phyloP scores from a whole-genome alignment of 2,329 filamentous ascomycete species.

The Talaromyces funiculosus region DNA sequence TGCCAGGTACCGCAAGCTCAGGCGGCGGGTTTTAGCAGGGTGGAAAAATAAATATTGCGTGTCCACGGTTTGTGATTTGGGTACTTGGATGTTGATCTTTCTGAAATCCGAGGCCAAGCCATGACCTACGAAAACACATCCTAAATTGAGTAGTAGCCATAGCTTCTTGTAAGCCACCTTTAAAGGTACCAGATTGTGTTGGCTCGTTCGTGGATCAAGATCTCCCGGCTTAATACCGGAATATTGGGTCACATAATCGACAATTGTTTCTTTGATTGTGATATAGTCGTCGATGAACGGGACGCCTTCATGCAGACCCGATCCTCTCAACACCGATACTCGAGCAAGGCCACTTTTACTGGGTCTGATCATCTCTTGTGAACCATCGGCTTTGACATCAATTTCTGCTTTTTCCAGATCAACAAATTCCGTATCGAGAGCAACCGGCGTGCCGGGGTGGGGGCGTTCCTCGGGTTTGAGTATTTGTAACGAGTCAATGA shows the following conservation, averaged over 20 bases:
- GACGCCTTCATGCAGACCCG: conserved; percentile 67
- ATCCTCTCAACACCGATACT: conserved; percentile 80
- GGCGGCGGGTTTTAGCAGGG: conserved; percentile 70
- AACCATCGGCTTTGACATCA: conserved; percentile 90
- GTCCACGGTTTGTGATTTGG: conserved; percentile 83
- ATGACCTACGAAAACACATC: conserved; percentile 89
- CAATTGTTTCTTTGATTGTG: conserved; percentile 78
- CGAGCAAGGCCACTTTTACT: conserved; percentile 88
- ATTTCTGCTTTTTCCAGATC: conserved; percentile 89
- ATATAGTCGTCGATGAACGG: conserved; percentile 99
- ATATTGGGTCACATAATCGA: conserved; percentile 92
- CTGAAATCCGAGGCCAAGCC: conserved; percentile 93
- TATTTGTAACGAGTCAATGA: conserved; percentile 35
- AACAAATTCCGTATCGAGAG: conserved; percentile 95
- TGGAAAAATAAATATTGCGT: conserved; percentile 90
- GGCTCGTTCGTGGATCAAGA: conserved; percentile 69
- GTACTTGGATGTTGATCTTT: conserved; percentile 96
- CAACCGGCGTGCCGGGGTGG: conserved; percentile 67
- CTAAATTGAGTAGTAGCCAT: conserved; percentile 91
- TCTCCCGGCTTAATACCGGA: conserved; percentile 86
- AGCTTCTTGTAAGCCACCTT: conserved; percentile 97
- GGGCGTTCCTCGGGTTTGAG: conserved; percentile 57
- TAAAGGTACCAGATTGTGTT: conserved; percentile 76
- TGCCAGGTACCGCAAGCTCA: conserved; percentile 85
- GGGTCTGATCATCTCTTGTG: conserved; percentile 84